Base-by-base conservation (phyloP, 148 eudicot genomes). In the Camellia japonica region DNA sequence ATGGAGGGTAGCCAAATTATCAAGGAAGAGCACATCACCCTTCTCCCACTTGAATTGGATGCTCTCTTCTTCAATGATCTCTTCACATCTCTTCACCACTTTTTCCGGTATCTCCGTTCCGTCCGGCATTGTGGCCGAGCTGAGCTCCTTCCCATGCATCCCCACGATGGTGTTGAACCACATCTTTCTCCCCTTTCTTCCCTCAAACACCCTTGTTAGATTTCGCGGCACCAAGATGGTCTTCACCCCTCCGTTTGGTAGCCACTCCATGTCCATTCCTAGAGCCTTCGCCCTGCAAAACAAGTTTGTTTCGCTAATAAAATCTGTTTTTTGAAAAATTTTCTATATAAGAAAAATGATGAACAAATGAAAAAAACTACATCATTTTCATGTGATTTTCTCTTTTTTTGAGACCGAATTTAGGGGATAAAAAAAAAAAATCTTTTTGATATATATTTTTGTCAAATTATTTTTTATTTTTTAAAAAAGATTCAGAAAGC, bases 41-140 rank as follows among this genome's bases (percentile, higher is more conserved):
- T 86, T 88, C 71, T 86, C 80, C 90, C 90, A 88, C 75, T 75
- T 84, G 80, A 84, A 86, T 60, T 88, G 88, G 47, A 86, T 86
- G 83, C 88, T 86, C 66, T 88, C 90, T 68, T 88, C 90, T 76
- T 88, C 89, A 11, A 88, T 86, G 58, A 86, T 88, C 74, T 88
- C 88, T 63, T 52, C 83, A 49, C 87, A 80, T 71, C 90, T 84
- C 79, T 78, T 84, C 70, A 84, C 90, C 0, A 88, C 14, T 6
- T 82, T 4, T 12, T n/a, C 79, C 0, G 90, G 86, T 59, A 88
- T 84, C 73, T 82, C 86, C 6, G 76, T 80, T 44, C 87, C 90
- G 18, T 88, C 88, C 0, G 88, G 87, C 88, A 88, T 86, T 1
- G 77, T 67, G 0, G 86, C 83, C 5, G 88, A 84, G 81, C 86